A percentile compares a stretch with the other conserved stretches of the same genome.
phyloP scores from a whole-genome alignment of 345 rosid genomes.

The Combretum micranthum region DNA sequence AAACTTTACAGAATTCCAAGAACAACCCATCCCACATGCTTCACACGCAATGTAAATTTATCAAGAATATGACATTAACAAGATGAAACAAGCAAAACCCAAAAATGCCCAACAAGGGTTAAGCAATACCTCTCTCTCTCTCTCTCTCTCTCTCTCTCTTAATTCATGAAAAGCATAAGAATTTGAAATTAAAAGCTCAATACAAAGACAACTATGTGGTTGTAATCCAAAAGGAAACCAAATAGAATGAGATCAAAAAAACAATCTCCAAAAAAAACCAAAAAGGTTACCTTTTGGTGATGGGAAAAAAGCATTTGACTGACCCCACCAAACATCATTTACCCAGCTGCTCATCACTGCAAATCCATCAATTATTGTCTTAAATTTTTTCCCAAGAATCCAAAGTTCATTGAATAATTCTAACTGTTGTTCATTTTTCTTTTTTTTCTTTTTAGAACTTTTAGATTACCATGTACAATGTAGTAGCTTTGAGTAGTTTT shows the following conservation, averaged over 20 bases:
- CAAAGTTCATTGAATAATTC: constrained; percentile 3
- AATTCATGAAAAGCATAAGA: not conserved
- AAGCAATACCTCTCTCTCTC: no score
- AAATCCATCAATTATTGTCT: constrained; percentile 1
- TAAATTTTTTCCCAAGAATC: constrained; percentile 9
- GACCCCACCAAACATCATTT: constrained; percentile 55
- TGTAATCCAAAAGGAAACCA: constrained; percentile 13
- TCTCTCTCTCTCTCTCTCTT: no score
- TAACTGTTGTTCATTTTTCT: no score
- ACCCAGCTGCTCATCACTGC: constrained; percentile 8
- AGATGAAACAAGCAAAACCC: constrained; percentile 16
- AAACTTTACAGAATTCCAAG: no score
- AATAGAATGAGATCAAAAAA: constrained; percentile 19
- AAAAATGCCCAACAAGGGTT: constrained; percentile 5
- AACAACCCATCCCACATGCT: no score
- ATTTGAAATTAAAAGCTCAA: constrained; percentile 17
- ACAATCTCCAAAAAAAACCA: constrained; percentile 7
- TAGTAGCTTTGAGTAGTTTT: no score
- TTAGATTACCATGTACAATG: no score
- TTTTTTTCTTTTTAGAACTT: no score
- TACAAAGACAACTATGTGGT: constrained; percentile 20
- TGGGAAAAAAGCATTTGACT: constrained; percentile 23
- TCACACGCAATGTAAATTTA: no score
- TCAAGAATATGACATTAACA: not conserved
- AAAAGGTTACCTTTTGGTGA: constrained; percentile 40